Evolutionary conservation across 2,329 filamentous ascomycete species (phyloP).

Genomic region (Knoxdaviesia proteae): DNA sequence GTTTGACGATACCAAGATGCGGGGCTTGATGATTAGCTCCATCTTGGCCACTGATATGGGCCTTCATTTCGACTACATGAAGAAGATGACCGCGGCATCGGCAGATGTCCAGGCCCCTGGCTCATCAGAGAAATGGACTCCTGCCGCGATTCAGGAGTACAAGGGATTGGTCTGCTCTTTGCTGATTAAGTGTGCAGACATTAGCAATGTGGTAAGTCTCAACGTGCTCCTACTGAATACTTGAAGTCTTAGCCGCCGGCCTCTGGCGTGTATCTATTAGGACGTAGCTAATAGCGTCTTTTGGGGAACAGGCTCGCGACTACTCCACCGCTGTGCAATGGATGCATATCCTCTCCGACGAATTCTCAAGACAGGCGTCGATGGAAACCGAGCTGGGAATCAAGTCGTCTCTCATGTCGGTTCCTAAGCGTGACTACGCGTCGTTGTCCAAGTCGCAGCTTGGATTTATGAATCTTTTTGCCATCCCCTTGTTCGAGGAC

Average conservation of each 20-base stretch:
- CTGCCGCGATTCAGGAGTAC: slow-evolving; percentile 53
- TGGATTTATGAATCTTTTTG: slow-evolving; percentile 92
- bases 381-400: slow-evolving; percentile 85
- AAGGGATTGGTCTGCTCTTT: slow-evolving; percentile 70
- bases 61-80: slow-evolving; percentile 92
- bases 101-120: slow-evolving; percentile 39
- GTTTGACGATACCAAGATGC: slow-evolving; percentile 60
- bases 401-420: slow-evolving; percentile 67
- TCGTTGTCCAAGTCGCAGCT: slow-evolving; percentile 78
- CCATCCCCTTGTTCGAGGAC: slow-evolving; percentile 73
- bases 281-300: slow-evolving; percentile 8
- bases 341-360: slow-evolving; percentile 86
- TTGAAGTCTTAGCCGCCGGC: not conserved
- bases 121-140: slow-evolving; percentile 35
- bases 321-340: slow-evolving; percentile 69
- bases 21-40: slow-evolving; percentile 87
- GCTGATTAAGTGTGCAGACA: slow-evolving; percentile 94
- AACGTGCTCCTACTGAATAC: not conserved
- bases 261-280: too few relatives aligned
- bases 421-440: slow-evolving; percentile 62
- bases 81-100: slow-evolving; percentile 29
- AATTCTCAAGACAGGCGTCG: slow-evolving; percentile 78
- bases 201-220: slow-evolving; percentile 78
- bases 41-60: slow-evolving; percentile 97
- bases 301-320: slow-evolving; percentile 45